phyloP scores from a whole-genome alignment of 148 eudicot species.

The Camellia japonica region DNA sequence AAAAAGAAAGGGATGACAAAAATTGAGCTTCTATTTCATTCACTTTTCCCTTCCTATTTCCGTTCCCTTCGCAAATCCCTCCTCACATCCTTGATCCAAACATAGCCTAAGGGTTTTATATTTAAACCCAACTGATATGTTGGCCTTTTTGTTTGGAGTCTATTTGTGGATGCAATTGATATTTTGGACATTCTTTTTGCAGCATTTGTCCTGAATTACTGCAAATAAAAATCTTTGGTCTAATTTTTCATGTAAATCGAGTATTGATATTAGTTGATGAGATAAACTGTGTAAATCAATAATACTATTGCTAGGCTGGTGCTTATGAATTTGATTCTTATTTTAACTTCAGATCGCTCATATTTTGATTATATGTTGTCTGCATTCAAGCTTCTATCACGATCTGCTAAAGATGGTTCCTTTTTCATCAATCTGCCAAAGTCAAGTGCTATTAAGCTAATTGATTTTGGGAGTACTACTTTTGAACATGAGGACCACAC shows the following conservation, averaged over 20 bases:
- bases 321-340: not conserved
- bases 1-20: too few species aligned
- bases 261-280: not conserved
- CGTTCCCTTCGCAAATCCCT: too few species aligned
- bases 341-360: slow-evolving; percentile 15
- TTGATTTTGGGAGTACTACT: slow-evolving; percentile 62
- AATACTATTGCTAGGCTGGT: not conserved
- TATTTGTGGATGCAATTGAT: not conserved
- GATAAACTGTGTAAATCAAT: too few species aligned
- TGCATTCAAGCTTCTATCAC: slow-evolving; percentile 40
- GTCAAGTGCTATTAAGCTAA: slow-evolving; percentile 60
- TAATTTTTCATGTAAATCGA: not conserved
- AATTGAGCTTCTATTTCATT: too few species aligned
- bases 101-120: not conserved
- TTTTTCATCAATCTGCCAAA: slow-evolving; percentile 59
- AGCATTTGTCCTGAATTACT: not conserved
- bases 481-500: slow-evolving; percentile 55
- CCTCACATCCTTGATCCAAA: too few species aligned
- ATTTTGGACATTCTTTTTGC: not conserved
- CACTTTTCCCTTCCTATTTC: too few species aligned
- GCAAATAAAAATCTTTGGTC: too few species aligned
- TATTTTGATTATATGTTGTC: slow-evolving; percentile 11
- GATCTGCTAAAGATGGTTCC: slow-evolving; percentile 54
- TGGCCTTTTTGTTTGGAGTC: not conserved
- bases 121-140: not conserved